These are phyloP conservation scores for Ampelocalamus luodianensis DNA, from an alignment of 176 grass and related monocot species.

Conservation along the genomic window DNA sequence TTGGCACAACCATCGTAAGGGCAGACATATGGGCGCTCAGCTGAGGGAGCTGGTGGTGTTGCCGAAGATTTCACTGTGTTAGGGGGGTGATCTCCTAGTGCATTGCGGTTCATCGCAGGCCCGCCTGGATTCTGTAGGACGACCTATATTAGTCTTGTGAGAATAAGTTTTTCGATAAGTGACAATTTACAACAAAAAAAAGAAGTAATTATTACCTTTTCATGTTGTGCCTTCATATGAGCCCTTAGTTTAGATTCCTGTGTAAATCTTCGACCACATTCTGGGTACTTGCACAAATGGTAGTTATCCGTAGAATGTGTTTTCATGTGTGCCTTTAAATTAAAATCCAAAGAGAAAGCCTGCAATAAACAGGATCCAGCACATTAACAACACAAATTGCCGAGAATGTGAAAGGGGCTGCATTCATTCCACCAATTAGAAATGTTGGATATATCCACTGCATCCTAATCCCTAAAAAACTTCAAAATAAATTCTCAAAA, in stretches of 20 bases:
- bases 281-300: conserved; percentile 76
- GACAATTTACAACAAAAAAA: background rate
- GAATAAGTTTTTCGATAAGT: background rate
- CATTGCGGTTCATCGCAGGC: conserved; percentile 43
- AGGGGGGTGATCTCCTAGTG: conserved; percentile 51
- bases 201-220: conserved; percentile 61
- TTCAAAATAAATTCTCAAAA: background rate
- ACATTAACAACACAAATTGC: conserved; percentile 16
- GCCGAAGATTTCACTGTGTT: conserved; percentile 48
- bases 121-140: conserved; percentile 49
- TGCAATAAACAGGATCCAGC: conserved; percentile 46
- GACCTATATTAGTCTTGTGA: conserved; percentile 17
- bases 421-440: background rate
- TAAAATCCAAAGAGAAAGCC: conserved; percentile 99
- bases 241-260: conserved; percentile 90
- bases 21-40: conserved; percentile 83
- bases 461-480: background rate
- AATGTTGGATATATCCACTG: background rate
- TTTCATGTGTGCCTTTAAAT: conserved; percentile 90
- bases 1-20: conserved; percentile 82
- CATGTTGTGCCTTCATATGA: conserved; percentile 82
- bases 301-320: conserved; percentile 95
- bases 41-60: conserved; percentile 56
- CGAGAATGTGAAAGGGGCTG: background rate
- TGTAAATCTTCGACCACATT: conserved; percentile 87